These are phyloP conservation scores for Austroboletus festivus DNA, from an alignment of 768 basidiomycete species.

Conservation along the genomic window DNA sequence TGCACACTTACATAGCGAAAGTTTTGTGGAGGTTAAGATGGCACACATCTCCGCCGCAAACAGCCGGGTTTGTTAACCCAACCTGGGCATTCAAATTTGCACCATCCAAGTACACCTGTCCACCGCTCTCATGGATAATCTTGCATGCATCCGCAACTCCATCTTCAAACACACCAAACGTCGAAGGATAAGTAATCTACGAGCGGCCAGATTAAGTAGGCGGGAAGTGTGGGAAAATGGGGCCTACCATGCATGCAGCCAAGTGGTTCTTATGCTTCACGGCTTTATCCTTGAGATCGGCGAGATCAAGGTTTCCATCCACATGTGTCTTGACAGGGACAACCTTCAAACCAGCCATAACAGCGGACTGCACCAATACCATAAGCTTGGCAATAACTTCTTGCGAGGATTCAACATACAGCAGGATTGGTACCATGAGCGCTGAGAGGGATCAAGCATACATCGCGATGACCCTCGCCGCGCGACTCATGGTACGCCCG, in stretches of 20 bases:
- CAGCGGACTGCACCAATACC: conserved; percentile 66
- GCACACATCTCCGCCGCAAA: conserved; percentile 97
- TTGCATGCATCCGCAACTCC: conserved; percentile 87
- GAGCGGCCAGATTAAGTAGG: conserved; percentile 10
- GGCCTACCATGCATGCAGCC: conserved; percentile 88
- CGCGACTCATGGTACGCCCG: conserved; percentile 90
- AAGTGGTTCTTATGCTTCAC: conserved; percentile 87
- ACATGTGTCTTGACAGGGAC: conserved; percentile 87
- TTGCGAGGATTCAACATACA: conserved; percentile 42
- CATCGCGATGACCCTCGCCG: conserved; percentile 79
- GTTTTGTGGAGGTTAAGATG: conserved; percentile 99
- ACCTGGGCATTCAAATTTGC: conserved; percentile 95
- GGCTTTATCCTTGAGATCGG: conserved; percentile 82
- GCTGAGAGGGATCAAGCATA: conserved; percentile 92
- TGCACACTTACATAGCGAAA: conserved; percentile 74
- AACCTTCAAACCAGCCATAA: conserved; percentile 96
- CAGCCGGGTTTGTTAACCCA: conserved; percentile 87
- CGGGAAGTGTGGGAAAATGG: conserved; percentile 6
- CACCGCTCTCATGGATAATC: conserved; percentile 92
- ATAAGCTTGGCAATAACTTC: conserved; percentile 12
- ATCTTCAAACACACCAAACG: conserved; percentile 95
- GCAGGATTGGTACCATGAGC: conserved; percentile 99
- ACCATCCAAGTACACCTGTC: conserved; percentile 95
- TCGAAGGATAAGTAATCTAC: conserved; percentile 94
- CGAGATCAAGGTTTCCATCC: conserved; percentile 88